These are phyloP conservation scores for Xylaria polymorpha DNA, from an alignment of 2,329 filamentous ascomycete genomes.

Conservation along the genomic window DNA sequence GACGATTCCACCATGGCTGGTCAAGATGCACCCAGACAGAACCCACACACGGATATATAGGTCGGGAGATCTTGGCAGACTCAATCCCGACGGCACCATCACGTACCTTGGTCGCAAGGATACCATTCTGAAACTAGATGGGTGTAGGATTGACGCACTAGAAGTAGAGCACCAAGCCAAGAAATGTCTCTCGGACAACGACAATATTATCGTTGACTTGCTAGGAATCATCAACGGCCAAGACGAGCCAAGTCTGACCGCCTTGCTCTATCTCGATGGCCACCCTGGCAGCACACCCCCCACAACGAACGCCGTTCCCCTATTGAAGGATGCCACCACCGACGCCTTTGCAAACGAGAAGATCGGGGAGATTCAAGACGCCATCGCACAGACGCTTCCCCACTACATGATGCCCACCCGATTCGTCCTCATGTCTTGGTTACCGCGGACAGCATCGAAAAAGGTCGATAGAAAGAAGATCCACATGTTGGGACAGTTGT, in stretches of 20 bases:
- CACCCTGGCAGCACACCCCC: slow-evolving; percentile 33
- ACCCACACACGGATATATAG: slow-evolving; percentile 32
- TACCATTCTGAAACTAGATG: slow-evolving; percentile 39
- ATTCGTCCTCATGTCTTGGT: slow-evolving; percentile 40
- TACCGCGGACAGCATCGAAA: slow-evolving; percentile 36
- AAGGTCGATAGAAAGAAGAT: slow-evolving; percentile 40
- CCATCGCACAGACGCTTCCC: slow-evolving; percentile 35
- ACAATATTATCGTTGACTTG: slow-evolving; percentile 37
- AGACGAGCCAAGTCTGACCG: slow-evolving; percentile 38
- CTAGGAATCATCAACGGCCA: slow-evolving; percentile 36
- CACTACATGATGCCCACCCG: slow-evolving; percentile 39
- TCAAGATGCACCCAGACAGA: slow-evolving; percentile 31
- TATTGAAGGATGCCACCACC: slow-evolving; percentile 32
- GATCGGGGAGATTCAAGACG: slow-evolving; percentile 31
- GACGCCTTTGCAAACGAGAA: slow-evolving; percentile 31
- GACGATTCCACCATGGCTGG: slow-evolving; percentile 28
- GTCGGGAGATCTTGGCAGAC: slow-evolving; percentile 36
- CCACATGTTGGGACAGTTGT: slow-evolving; percentile 37
- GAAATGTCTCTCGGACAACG: slow-evolving; percentile 38
- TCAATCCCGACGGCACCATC: slow-evolving; percentile 34
- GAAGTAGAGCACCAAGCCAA: slow-evolving; percentile 39
- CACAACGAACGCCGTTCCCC: slow-evolving; percentile 17
- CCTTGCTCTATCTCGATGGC: slow-evolving; percentile 37
- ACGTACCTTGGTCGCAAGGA: slow-evolving; percentile 37
- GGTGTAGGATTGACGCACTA: slow-evolving; percentile 38